Percentiles rank a stretch among this genome's conserved stretches.
Evolutionary conservation across 2,329 filamentous ascomycete species (phyloP).

Genomic region (Colletotrichum chrysophilum): DNA sequence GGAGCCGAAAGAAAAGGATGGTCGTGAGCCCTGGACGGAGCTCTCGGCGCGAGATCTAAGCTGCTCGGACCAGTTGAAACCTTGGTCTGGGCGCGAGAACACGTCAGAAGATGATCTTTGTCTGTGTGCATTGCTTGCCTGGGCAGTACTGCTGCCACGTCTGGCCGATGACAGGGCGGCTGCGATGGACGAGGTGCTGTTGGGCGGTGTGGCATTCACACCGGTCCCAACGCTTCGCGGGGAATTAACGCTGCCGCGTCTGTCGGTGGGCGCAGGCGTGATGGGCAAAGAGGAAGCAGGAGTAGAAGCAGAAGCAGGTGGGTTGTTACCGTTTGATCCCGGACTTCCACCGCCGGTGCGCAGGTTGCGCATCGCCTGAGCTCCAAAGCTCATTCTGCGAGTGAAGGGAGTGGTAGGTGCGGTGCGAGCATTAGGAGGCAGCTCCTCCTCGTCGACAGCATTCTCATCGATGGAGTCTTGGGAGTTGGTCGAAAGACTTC

Average conservation of each 20-base stretch:
- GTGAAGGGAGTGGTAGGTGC: constrained; percentile 76
- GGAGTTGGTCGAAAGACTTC: constrained; percentile 71
- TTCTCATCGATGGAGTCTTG: constrained; percentile 71
- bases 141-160: constrained; percentile 46
- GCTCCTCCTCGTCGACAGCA: constrained; percentile 73
- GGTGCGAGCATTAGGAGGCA: constrained; percentile 54
- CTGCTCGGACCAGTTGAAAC: constrained; percentile 97
- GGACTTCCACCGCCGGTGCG: constrained; percentile 64
- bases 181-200: constrained; percentile 34
- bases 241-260: constrained; percentile 23
- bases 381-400: constrained; percentile 89
- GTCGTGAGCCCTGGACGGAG: constrained; percentile 63
- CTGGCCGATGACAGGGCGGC: constrained; percentile 37
- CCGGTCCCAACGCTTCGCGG: background rate
- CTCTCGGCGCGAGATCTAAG: constrained; percentile 91
- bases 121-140: constrained; percentile 65
- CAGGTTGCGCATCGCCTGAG: constrained; percentile 76
- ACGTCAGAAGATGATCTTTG: constrained; percentile 70
- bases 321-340: constrained; percentile 65
- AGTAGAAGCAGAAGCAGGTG: constrained; percentile 42
- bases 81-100: constrained; percentile 73
- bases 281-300: constrained; percentile 38
- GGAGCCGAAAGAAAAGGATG: constrained; percentile 64
- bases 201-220: constrained; percentile 31
- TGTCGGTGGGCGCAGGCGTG: constrained; percentile 34